A percentile compares a stretch with the other conserved stretches of the same genome.
Conservation (phyloP, 306 rosid genomes). For the Castanea crenata region DNA sequence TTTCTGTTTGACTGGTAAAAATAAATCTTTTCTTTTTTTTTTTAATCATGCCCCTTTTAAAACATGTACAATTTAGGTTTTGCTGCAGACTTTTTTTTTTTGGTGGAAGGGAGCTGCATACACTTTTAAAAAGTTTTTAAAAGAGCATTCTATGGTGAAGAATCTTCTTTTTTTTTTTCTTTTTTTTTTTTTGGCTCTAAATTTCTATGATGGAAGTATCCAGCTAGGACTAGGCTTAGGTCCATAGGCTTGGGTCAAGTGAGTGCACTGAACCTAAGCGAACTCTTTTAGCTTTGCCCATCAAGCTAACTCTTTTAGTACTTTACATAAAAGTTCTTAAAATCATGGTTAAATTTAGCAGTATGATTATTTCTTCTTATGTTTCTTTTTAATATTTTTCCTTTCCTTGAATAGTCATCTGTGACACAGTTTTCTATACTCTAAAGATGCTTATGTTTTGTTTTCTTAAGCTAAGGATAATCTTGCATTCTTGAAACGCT, state of each 20-base stretch:
- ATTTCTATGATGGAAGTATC: no score
- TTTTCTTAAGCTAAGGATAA: constrained; percentile 61
- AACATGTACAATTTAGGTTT: constrained; percentile 18
- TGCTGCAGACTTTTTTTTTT: constrained; percentile 11
- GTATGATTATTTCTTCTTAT: background rate
- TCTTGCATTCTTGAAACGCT: constrained; percentile 56
- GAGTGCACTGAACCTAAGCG: background rate
- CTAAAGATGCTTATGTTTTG: constrained; percentile 25
- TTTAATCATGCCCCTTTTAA: constrained; percentile 30
- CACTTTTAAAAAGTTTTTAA: constrained; percentile 36
- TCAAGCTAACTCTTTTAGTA: constrained; percentile 20
- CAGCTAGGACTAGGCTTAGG: no score
- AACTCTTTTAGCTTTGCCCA: constrained; percentile 15
- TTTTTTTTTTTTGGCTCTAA: no score
- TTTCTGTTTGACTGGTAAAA: constrained; percentile 29
- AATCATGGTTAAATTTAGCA: background rate
- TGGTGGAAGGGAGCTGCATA: background rate
- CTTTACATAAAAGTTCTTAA: constrained; percentile 26
- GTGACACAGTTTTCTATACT: constrained; percentile 18
- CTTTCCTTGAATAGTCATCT: background rate
- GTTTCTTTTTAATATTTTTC: background rate
- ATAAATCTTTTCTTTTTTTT: background rate
- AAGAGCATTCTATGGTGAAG: constrained; percentile 33
- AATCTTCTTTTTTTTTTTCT: background rate
- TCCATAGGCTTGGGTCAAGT: no score